Evolutionary conservation across 164 flowering plant species (phyloP), one percentile per base, ranked within the genome.

Genomic region (Magnolia sinica): DNA sequence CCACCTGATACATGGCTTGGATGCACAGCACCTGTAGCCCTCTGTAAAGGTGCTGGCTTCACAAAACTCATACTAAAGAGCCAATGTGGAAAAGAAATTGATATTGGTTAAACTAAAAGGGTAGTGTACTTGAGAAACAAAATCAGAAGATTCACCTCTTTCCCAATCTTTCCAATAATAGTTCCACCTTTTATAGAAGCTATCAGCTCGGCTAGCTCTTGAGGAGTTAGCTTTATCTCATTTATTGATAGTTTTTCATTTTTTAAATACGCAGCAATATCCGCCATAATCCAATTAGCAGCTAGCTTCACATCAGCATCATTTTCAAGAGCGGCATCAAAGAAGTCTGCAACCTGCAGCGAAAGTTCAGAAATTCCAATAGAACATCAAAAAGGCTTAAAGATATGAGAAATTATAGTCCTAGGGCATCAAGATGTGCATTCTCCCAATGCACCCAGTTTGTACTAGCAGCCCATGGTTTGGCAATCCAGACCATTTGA

Each of bases 211-310:
- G 92, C 89, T 58, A 96, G 83, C 85, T 92, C 96, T 10, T 87
- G 70, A 24, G 97, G 88, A 29, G 87, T 87, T 68, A 96, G 92
- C 73, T 96, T 93, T 66, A 95, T 87, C 29, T 95, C 96, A 79
- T 80, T 85, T 72, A 95, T 91, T 18, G 90, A 83, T 52, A 95
- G 73, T 82, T 85, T 88, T 71, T 93, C 96, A 82, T 91, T 86
- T 75, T 96, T 96, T 87, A 91, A 75, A 71, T 93, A 92, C 59
- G 97, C 97, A 84, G 98, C 92, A 82, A 93, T 89, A 82, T 96
- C 98, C 68, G 96, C 89, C 98, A 96, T 93, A 74, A 96, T 89
- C 98, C 99, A 96, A 71, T 93, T 93, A 71, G 97, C 87, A 78
- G 96, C 98, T 75, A 92, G 84, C 86, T 93, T 96, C 73, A 88